Percentiles rank a stretch among this genome's conserved stretches.
These are phyloP conservation scores for Cryomyces antarcticus DNA, from an alignment of 495 filamentous ascomycete species.

Conservation along the genomic window DNA sequence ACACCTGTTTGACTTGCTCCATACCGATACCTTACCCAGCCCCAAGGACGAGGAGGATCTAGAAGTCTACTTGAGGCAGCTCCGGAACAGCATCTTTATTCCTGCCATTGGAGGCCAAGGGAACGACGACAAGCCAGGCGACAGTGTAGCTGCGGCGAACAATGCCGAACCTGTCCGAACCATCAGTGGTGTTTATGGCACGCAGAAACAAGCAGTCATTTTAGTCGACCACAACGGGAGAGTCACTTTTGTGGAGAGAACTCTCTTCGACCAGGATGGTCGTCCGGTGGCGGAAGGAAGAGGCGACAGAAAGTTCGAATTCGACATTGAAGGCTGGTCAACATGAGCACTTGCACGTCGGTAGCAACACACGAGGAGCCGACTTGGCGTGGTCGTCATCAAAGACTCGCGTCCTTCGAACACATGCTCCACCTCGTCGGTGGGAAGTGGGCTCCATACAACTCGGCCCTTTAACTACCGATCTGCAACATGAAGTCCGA, in stretches of 20 bases:
- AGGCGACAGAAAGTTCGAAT: constrained; percentile 43
- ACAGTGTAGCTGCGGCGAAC: constrained; percentile 28
- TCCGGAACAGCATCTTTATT: constrained; percentile 70
- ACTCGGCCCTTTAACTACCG: no score
- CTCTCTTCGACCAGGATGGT: constrained; percentile 51
- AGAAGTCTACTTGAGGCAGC: constrained; percentile 45
- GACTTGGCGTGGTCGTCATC: no score
- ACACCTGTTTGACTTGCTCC: constrained; percentile 48
- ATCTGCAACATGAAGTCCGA: no score
- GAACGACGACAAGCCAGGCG: constrained; percentile 27
- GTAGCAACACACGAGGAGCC: no score
- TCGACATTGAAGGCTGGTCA: constrained; percentile 24
- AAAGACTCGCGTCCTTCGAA: no score
- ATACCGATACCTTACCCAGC: constrained; percentile 48
- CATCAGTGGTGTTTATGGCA: constrained; percentile 60
- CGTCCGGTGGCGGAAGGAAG: constrained; percentile 35
- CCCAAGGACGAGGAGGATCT: constrained; percentile 34
- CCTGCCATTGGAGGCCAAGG: constrained; percentile 41
- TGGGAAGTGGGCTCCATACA: no score
- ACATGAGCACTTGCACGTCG: not conserved
- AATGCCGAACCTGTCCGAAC: constrained; percentile 10
- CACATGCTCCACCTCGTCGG: no score
- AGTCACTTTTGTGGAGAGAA: constrained; percentile 66
- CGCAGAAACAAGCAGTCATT: constrained; percentile 76
- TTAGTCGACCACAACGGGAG: constrained; percentile 56